Evolutionary conservation across 2,329 filamentous ascomycete species (phyloP), one percentile per base, ranked within the genome.

Genomic region (Pseudocercospora cruenta): DNA sequence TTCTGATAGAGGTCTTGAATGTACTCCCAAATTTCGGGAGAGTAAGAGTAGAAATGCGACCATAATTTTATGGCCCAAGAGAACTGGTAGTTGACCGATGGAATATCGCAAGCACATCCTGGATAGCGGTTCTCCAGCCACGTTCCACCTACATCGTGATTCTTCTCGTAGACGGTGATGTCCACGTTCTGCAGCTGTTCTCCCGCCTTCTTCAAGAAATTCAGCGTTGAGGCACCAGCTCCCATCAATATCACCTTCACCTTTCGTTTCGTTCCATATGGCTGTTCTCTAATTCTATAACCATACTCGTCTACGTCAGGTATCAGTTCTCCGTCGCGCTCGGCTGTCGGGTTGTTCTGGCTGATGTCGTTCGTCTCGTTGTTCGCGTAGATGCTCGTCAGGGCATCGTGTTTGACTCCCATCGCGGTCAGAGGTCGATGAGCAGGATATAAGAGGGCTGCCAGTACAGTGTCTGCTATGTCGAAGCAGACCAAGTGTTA

Each of bases 21-120:
- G 64, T 85, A 85, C 19, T 76, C 72, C 76, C 81, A 82, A 12
- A 86, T 85, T 71, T 85, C 82, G 1, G 80, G 77, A 0, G 80
- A 78, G 31, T 79, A 80, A 1, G 80, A 81, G 70, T 84, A 85
- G 71, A 83, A 84, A 12, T 81, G 79, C 5, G 78, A 79, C 83
- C 82, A 84, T 0, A 78, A 71, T 64, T 77, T 83, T 73, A 83
- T 84, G 65, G 82, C 82, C 77, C 83, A 86, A 6, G 79, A 80
- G 67, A 83, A 85, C 64, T 85, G 82, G 59, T 84, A 84, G 26
- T 80, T 81, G 57, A 83, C 81, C 4, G 77, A 77, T 0, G 82
- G 82, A 26, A 83, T 82, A 43, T 84, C 81, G 71, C 81, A 81
- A 28, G 79, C 75, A 72, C 81, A 80, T 9, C 80, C 80, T 4